Evolutionary conservation across 2,329 filamentous ascomycete genomes (phyloP).

Genomic region (Colletotrichum filicis): DNA sequence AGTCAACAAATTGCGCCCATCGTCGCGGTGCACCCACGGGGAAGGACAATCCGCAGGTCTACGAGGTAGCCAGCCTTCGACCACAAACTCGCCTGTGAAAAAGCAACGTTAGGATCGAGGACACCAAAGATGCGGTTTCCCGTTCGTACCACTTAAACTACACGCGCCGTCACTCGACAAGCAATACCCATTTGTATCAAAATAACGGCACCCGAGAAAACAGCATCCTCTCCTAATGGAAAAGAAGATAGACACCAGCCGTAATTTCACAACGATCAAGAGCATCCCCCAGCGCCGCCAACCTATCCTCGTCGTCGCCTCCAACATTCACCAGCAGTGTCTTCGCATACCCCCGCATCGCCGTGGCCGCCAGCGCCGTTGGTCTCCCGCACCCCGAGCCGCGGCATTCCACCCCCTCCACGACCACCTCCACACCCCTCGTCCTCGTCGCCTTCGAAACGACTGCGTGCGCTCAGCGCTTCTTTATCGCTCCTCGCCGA

Average conservation of each 20-base stretch:
- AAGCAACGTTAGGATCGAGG: too few relatives aligned
- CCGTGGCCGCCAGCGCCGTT: background rate
- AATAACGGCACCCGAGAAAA: slow-evolving; percentile 4
- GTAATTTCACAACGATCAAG: background rate
- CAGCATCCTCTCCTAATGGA: slow-evolving; percentile 16
- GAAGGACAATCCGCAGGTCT: background rate
- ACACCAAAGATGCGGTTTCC: background rate
- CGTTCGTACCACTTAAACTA: background rate
- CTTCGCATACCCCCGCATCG: background rate
- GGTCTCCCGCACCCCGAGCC: background rate
- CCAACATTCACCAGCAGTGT: background rate
- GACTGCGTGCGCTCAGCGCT: background rate
- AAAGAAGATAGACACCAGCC: background rate
- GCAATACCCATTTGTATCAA: background rate
- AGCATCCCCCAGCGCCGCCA: background rate
- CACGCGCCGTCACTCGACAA: slow-evolving; percentile 5
- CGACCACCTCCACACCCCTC: background rate
- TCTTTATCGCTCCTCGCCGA: background rate
- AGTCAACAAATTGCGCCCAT: too few relatives aligned
- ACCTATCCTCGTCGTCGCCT: background rate
- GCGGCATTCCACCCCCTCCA: background rate
- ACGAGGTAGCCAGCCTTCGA: background rate
- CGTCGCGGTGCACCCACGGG: background rate
- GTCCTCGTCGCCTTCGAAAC: background rate
- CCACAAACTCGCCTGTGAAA: too few relatives aligned